Percentiles rank a stretch among this genome's conserved stretches.
These are phyloP conservation scores for Tuctoria greenei DNA, from an alignment of 176 grass and related monocot genomes.

Conservation along the genomic window DNA sequence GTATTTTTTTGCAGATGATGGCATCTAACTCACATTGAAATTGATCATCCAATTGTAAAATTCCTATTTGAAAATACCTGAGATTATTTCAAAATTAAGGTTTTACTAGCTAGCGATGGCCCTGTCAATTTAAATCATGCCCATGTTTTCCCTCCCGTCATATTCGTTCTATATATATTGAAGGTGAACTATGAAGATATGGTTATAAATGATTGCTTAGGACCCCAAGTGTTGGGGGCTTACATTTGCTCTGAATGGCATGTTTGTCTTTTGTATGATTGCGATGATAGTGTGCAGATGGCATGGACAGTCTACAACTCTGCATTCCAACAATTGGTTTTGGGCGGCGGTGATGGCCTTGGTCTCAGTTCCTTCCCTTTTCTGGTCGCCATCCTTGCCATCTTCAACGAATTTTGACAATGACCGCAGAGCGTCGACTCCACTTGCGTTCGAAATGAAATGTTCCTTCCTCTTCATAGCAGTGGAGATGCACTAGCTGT, in stretches of 20 bases:
- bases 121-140: not conserved
- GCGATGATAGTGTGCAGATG: not conserved
- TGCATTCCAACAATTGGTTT: conserved; percentile 27
- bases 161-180: not conserved
- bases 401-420: not conserved
- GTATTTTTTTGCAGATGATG: not conserved
- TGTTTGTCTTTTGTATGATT: not conserved
- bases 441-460: not conserved
- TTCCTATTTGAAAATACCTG: not conserved
- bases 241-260: not conserved
- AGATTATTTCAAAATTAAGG: not conserved
- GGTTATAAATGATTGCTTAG: not conserved
- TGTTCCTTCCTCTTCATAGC: not conserved
- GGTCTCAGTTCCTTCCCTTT: not conserved
- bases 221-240: not conserved
- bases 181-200: not conserved
- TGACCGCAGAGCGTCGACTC: not conserved
- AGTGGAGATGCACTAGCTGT: too few relatives aligned
- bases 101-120: not conserved
- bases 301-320: too few relatives aligned
- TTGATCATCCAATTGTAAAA: not conserved
- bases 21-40: not conserved
- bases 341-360: not conserved
- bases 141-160: too few relatives aligned
- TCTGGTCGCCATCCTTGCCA: not conserved